Percentiles rank a stretch among this genome's conserved stretches.
phyloP scores from a whole-genome alignment of 2,329 filamentous ascomycete genomes.

The Dactylellina haptotyla region DNA sequence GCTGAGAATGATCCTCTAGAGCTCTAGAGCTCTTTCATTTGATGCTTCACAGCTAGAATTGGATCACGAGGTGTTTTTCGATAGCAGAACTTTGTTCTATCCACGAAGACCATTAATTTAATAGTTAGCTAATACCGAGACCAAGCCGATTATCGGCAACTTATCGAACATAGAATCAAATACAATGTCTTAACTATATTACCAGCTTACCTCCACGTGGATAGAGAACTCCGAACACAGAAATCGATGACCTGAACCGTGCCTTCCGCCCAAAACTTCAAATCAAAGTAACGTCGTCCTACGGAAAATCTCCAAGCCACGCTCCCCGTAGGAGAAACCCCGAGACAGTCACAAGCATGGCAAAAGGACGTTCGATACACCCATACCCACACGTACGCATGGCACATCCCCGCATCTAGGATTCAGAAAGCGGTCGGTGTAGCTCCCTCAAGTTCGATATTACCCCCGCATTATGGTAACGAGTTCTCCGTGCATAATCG shows the following conservation, averaged over 20 bases:
- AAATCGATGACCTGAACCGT: not conserved
- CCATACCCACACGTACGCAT: not conserved
- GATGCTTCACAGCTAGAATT: no score
- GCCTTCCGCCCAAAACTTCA: not conserved
- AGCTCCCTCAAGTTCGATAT: no score
- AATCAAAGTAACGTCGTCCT: not conserved
- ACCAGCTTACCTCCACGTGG: not conserved
- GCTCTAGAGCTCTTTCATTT: no score
- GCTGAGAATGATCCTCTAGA: no score
- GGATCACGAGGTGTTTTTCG: no score
- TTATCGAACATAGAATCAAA: not conserved
- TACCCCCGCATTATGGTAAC: not conserved
- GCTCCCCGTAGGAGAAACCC: constrained; percentile 12
- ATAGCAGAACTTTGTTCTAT: no score
- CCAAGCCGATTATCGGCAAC: no score
- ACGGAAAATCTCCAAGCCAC: constrained; percentile 24
- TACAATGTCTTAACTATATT: not conserved
- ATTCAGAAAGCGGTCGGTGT: not conserved
- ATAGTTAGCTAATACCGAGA: no score
- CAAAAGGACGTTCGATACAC: not conserved
- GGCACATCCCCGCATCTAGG: constrained; percentile 8
- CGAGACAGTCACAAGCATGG: not conserved
- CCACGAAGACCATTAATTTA: no score
- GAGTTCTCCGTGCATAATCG: not conserved
- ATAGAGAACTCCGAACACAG: not conserved